Percentiles rank a stretch among this genome's conserved stretches.
phyloP scores from a whole-genome alignment of 129 eudicot species.

The Saposhnikovia divaricata region DNA sequence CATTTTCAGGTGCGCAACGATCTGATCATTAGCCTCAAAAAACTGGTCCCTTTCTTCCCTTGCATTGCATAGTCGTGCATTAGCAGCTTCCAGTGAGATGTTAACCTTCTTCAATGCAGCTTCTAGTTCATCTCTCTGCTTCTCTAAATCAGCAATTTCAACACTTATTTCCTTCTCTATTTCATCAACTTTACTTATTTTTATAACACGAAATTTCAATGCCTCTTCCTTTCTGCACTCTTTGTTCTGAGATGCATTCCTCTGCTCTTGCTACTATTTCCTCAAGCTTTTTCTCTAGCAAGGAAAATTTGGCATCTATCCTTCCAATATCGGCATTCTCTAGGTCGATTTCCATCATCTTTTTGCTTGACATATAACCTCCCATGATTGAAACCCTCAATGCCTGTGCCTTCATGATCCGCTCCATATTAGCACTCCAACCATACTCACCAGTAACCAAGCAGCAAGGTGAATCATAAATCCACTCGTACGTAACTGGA shows the following conservation, averaged over 20 bases:
- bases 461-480: slow-evolving; percentile 87
- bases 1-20: slow-evolving; percentile 80
- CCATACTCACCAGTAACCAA: slow-evolving; percentile 97
- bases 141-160: slow-evolving; percentile 81
- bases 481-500: slow-evolving; percentile 72
- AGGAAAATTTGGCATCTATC: slow-evolving; percentile 75
- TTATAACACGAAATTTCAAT: slow-evolving; percentile 70
- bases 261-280: slow-evolving; percentile 53
- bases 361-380: slow-evolving; percentile 92
- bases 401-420: slow-evolving; percentile 97
- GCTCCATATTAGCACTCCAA: slow-evolving; percentile 96
- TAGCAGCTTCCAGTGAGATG: slow-evolving; percentile 77
- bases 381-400: slow-evolving; percentile 94
- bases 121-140: slow-evolving; percentile 88
- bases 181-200: slow-evolving; percentile 82
- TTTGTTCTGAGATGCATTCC: slow-evolving; percentile 84
- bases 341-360: slow-evolving; percentile 88
- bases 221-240: slow-evolving; percentile 95
- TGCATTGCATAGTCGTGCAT: slow-evolving; percentile 72
- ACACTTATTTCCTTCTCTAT: slow-evolving; percentile 84
- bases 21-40: slow-evolving; percentile 90
- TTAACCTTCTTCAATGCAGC: slow-evolving; percentile 86
- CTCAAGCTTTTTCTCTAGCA: slow-evolving; percentile 58
- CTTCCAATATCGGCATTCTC: slow-evolving; percentile 75
- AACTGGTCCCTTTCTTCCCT: slow-evolving; percentile 96